These are phyloP conservation scores for Cystobasidium tubakii DNA, from an alignment of 768 basidiomycete species.

Conservation along the genomic window DNA sequence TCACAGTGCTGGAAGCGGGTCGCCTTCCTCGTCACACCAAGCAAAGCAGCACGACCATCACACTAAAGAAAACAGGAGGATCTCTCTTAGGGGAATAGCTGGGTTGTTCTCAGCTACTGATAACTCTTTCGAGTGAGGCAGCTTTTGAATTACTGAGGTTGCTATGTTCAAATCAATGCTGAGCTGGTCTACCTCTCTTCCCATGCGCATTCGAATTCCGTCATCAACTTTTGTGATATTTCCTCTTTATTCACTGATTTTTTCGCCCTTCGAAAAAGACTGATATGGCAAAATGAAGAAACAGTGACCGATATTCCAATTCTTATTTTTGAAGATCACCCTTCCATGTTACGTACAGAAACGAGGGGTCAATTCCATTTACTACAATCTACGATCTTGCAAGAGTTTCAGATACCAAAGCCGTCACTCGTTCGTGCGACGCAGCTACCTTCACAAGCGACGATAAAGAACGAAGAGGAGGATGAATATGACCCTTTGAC, in stretches of 20 bases:
- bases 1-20: too few species aligned
- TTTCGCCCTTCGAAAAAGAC: neutral
- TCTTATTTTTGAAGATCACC: conserved; percentile 26
- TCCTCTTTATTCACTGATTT: neutral
- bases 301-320: neutral
- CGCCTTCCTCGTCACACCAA: too few species aligned
- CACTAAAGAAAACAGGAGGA: neutral
- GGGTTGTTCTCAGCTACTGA: neutral
- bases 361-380: conserved; percentile 7
- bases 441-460: too few species aligned
- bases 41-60: neutral
- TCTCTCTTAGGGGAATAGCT: neutral
- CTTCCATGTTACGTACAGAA: conserved; percentile 19
- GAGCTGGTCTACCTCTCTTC: too few species aligned
- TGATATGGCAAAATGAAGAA: conserved; percentile 15
- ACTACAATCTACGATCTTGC: neutral
- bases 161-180: too few species aligned
- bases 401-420: neutral
- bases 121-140: conserved; percentile 12
- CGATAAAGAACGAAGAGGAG: neutral
- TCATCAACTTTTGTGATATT: too few species aligned
- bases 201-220: too few species aligned
- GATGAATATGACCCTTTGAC: neutral
- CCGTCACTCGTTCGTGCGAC: too few species aligned
- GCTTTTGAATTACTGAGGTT: neutral